Conservation (phyloP, 257 asterid genomes). For the Marsdenia floribunda region DNA sequence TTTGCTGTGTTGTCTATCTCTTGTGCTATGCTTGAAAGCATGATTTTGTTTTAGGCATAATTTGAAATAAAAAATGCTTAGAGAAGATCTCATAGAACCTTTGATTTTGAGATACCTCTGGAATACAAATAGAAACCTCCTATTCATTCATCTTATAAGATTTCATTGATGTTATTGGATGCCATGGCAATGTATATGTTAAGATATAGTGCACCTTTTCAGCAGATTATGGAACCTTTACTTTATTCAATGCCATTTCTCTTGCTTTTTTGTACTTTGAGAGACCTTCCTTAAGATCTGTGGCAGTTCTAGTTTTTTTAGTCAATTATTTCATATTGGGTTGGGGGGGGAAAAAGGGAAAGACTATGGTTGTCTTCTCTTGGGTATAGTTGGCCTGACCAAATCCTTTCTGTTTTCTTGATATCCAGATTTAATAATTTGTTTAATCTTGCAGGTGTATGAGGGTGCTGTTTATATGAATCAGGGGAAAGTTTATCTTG, state of each 20-base stretch:
- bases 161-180: not conserved
- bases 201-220: not conserved
- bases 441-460: constrained; percentile 56
- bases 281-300: not conserved
- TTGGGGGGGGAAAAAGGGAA: not conserved
- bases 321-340: not conserved
- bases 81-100: not conserved
- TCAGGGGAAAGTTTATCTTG: constrained; percentile 87
- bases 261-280: not conserved
- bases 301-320: not conserved
- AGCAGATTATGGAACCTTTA: not conserved
- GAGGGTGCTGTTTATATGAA: constrained; percentile 97
- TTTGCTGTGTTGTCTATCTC: constrained; percentile 1
- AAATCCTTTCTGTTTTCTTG: not conserved
- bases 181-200: not conserved
- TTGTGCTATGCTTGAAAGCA: not conserved
- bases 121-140: not conserved
- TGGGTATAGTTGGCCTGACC: not conserved
- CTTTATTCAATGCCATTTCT: not conserved
- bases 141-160: not conserved
- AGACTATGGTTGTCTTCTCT: not conserved
- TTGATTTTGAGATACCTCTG: not conserved
- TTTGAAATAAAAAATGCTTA: not conserved
- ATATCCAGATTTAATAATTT: not conserved
- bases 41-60: not conserved